Conservation (phyloP, 2,329 filamentous ascomycete species). For the Neopestalotiopsis sp. region DNA sequence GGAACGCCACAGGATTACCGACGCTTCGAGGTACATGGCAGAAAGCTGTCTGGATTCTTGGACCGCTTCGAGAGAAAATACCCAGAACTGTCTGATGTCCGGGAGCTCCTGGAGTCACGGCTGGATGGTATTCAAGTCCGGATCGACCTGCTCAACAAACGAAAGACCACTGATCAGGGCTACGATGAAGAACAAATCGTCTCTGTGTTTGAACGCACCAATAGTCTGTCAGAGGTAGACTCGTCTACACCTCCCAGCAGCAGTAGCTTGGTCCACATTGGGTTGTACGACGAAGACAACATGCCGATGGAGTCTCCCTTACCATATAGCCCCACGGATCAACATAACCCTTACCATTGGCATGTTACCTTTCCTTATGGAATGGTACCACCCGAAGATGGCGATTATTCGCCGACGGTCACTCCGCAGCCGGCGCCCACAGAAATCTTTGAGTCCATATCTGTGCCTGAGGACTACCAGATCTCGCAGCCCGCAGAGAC, state of each 20-base stretch:
- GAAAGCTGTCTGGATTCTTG: conserved; percentile 49
- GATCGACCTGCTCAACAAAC: conserved; percentile 48
- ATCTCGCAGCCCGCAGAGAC: conserved; percentile 30
- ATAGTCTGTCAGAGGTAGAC: conserved; percentile 52
- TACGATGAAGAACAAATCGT: conserved; percentile 36
- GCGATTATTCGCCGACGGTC: conserved; percentile 34
- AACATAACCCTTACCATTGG: conserved; percentile 42
- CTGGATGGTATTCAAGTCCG: conserved; percentile 44
- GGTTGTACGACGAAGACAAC: conserved; percentile 31
- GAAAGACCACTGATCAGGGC: conserved; percentile 40
- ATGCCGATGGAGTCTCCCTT: conserved; percentile 36
- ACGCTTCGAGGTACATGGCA: conserved; percentile 56
- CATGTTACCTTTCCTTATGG: conserved; percentile 41
- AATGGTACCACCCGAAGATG: conserved; percentile 22
- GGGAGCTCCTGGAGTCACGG: conserved; percentile 39
- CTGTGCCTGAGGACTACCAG: conserved; percentile 36
- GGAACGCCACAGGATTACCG: conserved; percentile 59
- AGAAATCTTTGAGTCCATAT: conserved; percentile 37
- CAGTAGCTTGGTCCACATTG: conserved; percentile 34
- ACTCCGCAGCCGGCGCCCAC: conserved; percentile 33
- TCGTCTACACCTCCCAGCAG: conserved; percentile 46
- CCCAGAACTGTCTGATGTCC: conserved; percentile 35
- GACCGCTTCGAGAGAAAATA: conserved; percentile 41
- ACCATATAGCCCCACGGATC: conserved; percentile 30
- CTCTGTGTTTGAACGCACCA: conserved; percentile 57